Evolutionary conservation across 495 filamentous ascomycete genomes (phyloP).

Genomic region (Echria macrotheca): DNA sequence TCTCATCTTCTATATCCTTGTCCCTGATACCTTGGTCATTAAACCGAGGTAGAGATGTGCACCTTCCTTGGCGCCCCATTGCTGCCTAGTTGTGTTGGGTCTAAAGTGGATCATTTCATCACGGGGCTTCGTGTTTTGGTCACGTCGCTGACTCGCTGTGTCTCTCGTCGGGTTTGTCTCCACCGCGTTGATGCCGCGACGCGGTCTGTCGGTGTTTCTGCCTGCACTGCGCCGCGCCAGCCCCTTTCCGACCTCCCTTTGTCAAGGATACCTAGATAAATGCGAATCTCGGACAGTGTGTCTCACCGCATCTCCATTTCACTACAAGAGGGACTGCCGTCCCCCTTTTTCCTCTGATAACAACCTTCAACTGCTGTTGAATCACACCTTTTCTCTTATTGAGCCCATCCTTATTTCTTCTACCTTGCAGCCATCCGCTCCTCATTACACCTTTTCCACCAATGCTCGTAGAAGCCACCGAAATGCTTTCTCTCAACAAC

Average conservation of each 20-base stretch:
- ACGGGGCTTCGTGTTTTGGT: background rate
- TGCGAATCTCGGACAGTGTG: background rate
- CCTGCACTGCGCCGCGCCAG: background rate
- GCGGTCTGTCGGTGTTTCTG: background rate
- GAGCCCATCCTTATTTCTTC: background rate
- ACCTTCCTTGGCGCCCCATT: background rate
- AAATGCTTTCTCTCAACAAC: constrained; percentile 6
- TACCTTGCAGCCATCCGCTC: background rate
- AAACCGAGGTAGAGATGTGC: no score
- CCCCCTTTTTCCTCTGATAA: background rate
- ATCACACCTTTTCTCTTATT: background rate
- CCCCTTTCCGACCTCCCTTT: background rate
- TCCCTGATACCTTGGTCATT: no score
- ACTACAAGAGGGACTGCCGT: background rate
- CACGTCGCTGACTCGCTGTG: background rate
- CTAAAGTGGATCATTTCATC: background rate
- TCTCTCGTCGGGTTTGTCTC: no score
- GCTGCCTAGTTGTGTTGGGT: background rate
- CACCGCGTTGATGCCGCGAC: no score
- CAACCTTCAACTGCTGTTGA: background rate
- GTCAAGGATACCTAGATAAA: background rate
- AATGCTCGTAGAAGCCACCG: no score
- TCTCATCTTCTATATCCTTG: no score
- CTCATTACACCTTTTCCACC: no score
- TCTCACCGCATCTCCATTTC: background rate